These are phyloP conservation scores for Lactifluus rugatus DNA, from an alignment of 768 basidiomycete species.

Conservation along the genomic window DNA sequence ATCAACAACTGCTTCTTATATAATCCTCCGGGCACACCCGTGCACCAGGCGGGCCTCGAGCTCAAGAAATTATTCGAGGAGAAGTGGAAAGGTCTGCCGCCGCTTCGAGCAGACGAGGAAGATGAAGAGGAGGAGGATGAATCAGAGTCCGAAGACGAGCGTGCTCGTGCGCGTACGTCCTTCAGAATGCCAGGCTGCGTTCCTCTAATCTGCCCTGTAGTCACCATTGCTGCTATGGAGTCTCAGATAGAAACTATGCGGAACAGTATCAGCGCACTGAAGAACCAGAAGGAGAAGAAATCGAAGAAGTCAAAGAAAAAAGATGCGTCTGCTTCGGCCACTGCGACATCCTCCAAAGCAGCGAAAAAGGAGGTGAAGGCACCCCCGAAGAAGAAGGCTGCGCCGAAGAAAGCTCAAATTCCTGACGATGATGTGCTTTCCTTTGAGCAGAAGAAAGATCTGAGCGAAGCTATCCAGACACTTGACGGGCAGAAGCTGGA, in stretches of 20 bases:
- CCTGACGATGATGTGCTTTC: constrained; percentile 77
- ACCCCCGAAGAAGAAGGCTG: constrained; percentile 42
- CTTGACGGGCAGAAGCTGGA: constrained; percentile 79
- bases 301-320: constrained; percentile 68
- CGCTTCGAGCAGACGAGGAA: constrained; percentile 39
- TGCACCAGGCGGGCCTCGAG: constrained; percentile 77
- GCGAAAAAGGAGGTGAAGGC: constrained; percentile 36
- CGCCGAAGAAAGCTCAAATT: constrained; percentile 50
- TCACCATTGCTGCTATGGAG: constrained; percentile 69
- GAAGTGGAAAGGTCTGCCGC: constrained; percentile 78
- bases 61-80: constrained; percentile 86
- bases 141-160: constrained; percentile 60
- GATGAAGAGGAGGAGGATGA: constrained; percentile 57
- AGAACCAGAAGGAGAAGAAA: constrained; percentile 40
- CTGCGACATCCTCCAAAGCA: constrained; percentile 57
- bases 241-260: constrained; percentile 72
- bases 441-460: constrained; percentile 96
- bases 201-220: constrained; percentile 30
- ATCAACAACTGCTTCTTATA: constrained; percentile 88
- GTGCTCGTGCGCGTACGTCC: constrained; percentile 43
- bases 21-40: constrained; percentile 81
- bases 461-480: constrained; percentile 86
- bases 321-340: constrained; percentile 35
- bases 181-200: constrained; percentile 8
- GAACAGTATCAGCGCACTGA: constrained; percentile 55